Conservation (phyloP, 441 rosid genomes). For the Manihot esculenta region DNA sequence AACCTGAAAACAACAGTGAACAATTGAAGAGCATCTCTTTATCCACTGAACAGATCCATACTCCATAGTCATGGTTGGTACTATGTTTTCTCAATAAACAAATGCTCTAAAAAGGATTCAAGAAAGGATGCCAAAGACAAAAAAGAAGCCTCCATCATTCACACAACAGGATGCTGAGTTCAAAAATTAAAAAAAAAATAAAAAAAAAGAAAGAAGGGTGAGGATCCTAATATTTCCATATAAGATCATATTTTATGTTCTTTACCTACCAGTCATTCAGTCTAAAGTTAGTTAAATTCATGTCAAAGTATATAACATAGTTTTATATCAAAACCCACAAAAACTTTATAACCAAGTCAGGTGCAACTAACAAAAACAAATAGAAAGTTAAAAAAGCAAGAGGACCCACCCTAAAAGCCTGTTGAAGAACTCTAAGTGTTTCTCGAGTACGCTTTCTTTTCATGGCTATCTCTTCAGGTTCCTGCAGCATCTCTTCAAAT, state of each 20-base stretch:
- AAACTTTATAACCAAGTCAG: background rate
- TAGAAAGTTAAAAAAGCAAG: background rate
- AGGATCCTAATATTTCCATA: background rate
- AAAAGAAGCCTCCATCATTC: background rate
- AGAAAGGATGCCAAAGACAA: background rate
- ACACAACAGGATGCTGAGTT: background rate
- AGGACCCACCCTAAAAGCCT: slow-evolving; percentile 79
- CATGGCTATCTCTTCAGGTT: slow-evolving; percentile 83
- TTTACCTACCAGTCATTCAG: background rate
- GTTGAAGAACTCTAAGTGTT: slow-evolving; percentile 86
- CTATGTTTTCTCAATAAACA: background rate
- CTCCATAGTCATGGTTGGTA: background rate
- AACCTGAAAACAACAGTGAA: background rate
- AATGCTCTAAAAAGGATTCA: background rate
- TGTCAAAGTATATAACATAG: background rate
- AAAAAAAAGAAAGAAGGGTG: background rate
- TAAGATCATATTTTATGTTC: background rate
- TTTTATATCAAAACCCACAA: background rate
- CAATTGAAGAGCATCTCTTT: background rate
- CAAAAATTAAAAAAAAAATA: no score
- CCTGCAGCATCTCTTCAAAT: slow-evolving; percentile 99
- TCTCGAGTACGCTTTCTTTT: slow-evolving; percentile 92
- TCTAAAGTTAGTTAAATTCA: no score
- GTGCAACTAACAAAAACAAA: background rate
- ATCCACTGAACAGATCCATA: background rate